These are phyloP conservation scores for Sugiyamaella pinicola DNA, from an alignment of 1,139 yeast species.

Conservation along the genomic window DNA sequence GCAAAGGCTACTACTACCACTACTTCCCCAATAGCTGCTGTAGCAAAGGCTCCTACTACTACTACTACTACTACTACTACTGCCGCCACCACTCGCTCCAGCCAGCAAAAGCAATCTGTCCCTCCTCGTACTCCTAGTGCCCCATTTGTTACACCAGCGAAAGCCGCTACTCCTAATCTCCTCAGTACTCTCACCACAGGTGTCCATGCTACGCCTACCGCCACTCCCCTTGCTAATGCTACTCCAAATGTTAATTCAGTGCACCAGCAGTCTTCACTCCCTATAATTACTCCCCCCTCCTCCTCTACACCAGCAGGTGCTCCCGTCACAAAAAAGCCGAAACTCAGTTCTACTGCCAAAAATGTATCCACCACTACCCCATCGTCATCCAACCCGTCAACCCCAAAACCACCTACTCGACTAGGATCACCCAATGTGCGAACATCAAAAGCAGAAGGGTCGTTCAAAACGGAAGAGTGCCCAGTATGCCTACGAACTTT, in stretches of 20 bases:
- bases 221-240: no score
- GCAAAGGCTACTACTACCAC: not conserved
- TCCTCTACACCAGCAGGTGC: not conserved
- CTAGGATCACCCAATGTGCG: constrained; percentile 6
- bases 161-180: not conserved
- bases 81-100: not conserved
- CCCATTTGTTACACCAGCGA: no score
- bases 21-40: not conserved
- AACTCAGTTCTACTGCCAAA: not conserved
- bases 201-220: no score
- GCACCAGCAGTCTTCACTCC: no score
- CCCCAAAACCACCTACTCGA: constrained; percentile 3
- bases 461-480: constrained; percentile 43
- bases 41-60: not conserved
- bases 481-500: constrained; percentile 48
- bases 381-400: not conserved
- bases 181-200: no score
- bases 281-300: no score
- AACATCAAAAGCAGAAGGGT: constrained; percentile 15
- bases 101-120: not conserved
- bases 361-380: not conserved
- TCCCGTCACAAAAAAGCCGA: not conserved
- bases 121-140: not conserved
- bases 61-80: not conserved
- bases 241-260: no score